Evolutionary conservation across 495 filamentous ascomycete species (phyloP).

Genomic region (Penicillium macrosclerotiorum): DNA sequence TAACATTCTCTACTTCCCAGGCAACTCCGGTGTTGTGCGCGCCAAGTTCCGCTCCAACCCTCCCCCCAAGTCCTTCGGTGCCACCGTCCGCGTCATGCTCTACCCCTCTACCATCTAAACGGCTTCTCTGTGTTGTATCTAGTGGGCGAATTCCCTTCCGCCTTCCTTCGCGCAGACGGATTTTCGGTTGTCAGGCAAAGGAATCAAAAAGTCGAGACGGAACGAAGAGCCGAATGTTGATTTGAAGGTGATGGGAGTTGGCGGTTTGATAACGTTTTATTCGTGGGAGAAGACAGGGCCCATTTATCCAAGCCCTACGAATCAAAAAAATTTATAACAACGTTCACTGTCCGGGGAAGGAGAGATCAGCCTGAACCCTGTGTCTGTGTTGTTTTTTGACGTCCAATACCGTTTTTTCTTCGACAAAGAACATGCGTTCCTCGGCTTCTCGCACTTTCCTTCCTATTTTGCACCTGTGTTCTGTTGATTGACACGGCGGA

Average conservation of each 20-base stretch:
- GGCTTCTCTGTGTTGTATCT: conserved; percentile 36
- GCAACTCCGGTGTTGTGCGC: conserved; percentile 94
- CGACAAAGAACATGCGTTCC: no score
- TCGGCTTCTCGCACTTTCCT: conserved; percentile 15
- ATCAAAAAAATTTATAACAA: conserved; percentile 38
- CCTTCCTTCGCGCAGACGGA: conserved; percentile 40
- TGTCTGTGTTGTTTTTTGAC: conserved; percentile 27
- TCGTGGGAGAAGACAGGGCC: conserved; percentile 48
- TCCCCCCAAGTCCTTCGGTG: conserved; percentile 92
- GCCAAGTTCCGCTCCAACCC: conserved; percentile 95
- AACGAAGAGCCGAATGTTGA: conserved; percentile 40
- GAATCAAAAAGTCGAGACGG: conserved; percentile 37
- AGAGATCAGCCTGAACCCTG: no score
- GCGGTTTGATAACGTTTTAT: conserved; percentile 45
- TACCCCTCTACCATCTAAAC: conserved; percentile 74
- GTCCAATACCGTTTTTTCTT: no score
- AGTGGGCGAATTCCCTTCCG: conserved; percentile 40
- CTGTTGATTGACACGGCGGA: conserved; percentile 6
- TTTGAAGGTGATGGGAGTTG: conserved; percentile 44
- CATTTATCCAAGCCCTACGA: conserved; percentile 41
- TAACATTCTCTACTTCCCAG: conserved; percentile 39
- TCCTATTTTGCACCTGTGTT: conserved; percentile 16
- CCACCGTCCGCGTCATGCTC: conserved; percentile 95
- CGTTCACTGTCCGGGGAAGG: conserved; percentile 17
- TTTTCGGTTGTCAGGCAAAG: conserved; percentile 38